These are phyloP conservation scores for Canariomyces notabilis DNA, from an alignment of 2,329 filamentous ascomycete species.

Conservation along the genomic window DNA sequence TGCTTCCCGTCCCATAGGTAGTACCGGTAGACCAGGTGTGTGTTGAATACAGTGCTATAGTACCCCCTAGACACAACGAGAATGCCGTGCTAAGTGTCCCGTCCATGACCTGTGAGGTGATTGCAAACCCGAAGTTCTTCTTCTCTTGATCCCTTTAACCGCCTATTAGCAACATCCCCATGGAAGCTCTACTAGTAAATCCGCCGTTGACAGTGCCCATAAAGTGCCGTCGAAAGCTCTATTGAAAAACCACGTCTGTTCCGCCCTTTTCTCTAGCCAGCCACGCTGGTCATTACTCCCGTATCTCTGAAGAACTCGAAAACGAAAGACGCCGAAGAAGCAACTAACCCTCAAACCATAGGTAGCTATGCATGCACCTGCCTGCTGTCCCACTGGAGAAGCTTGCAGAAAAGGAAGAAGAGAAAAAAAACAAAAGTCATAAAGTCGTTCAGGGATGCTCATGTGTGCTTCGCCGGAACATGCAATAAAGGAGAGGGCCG, in stretches of 20 bases:
- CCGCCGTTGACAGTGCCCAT: too few relatives aligned
- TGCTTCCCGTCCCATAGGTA: too few relatives aligned
- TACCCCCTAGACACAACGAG: background rate
- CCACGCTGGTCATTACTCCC: background rate
- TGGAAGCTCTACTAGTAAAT: too few relatives aligned
- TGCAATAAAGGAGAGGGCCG: background rate
- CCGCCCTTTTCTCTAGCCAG: background rate
- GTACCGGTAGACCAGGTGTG: too few relatives aligned
- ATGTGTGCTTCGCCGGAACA: background rate
- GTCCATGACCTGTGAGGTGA: too few relatives aligned
- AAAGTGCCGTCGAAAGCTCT: too few relatives aligned
- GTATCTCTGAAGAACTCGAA: background rate
- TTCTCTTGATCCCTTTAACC: too few relatives aligned
- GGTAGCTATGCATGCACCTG: background rate
- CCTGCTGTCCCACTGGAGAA: background rate
- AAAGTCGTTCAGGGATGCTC: conserved; percentile 1
- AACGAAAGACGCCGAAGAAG: background rate
- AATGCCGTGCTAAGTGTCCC: too few relatives aligned
- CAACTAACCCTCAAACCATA: background rate
- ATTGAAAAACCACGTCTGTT: too few relatives aligned
- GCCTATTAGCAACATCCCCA: too few relatives aligned
- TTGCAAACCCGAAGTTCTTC: too few relatives aligned
- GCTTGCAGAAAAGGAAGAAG: background rate
- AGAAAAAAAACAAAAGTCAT: background rate
- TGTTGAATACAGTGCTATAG: background rate